phyloP scores from a whole-genome alignment of 2,329 filamentous ascomycete genomes.

The Beauveria sp. region DNA sequence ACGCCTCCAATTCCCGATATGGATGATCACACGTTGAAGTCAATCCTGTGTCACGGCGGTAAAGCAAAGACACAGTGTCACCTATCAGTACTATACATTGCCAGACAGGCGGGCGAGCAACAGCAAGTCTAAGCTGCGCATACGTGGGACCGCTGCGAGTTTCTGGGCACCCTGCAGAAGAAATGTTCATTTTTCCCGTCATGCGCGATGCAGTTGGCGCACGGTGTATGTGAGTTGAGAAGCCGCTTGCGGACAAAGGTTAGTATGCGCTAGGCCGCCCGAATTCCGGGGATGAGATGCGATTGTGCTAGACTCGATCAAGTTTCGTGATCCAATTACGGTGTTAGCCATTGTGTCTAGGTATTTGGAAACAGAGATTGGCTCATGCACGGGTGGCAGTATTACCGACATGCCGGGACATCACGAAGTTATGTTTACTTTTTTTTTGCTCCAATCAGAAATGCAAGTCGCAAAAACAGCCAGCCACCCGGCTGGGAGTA shows the following conservation, averaged over 20 bases:
- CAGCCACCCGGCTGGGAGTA: no score
- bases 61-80: background rate
- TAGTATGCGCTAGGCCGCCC: background rate
- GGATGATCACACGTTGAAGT: background rate
- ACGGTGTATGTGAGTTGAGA: background rate
- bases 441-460: background rate
- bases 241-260: background rate
- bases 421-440: no score
- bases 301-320: slow-evolving; percentile 6
- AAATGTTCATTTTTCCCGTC: background rate
- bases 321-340: background rate
- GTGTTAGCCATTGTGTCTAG: background rate
- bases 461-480: no score
- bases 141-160: background rate
- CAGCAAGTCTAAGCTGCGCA: background rate
- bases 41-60: background rate
- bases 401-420: background rate
- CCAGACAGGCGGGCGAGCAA: background rate
- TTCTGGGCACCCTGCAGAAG: background rate
- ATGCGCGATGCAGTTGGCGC: background rate
- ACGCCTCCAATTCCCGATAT: background rate
- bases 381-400: background rate
- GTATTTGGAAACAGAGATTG: background rate
- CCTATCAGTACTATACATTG: background rate
- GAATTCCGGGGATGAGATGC: slow-evolving; percentile 1